These are phyloP conservation scores for Oryza punctata DNA, from an alignment of 176 grass and related monocot genomes.

Conservation along the genomic window DNA sequence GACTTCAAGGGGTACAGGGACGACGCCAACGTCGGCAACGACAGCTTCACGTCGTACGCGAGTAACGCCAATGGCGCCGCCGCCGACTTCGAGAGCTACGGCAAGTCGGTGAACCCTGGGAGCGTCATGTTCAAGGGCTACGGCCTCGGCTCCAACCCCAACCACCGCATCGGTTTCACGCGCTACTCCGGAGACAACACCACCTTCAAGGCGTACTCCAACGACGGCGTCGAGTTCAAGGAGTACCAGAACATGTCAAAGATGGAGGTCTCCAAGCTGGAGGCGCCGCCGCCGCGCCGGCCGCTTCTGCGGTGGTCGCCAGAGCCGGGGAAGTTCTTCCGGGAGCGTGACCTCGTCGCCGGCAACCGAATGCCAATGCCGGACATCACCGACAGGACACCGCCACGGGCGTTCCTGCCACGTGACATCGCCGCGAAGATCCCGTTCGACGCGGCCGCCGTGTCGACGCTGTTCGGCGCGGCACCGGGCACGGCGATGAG, in stretches of 20 bases:
- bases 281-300: background rate
- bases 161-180: slow-evolving; percentile 60
- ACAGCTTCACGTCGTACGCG: slow-evolving; percentile 58
- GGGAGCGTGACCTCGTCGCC: slow-evolving; percentile 47
- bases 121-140: slow-evolving; percentile 64
- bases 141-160: slow-evolving; percentile 56
- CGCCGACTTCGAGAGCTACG: slow-evolving; percentile 57
- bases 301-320: slow-evolving; percentile 39
- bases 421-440: slow-evolving; percentile 50
- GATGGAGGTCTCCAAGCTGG: slow-evolving; percentile 35
- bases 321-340: slow-evolving; percentile 65
- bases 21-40: slow-evolving; percentile 52
- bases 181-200: slow-evolving; percentile 55
- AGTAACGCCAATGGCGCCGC: slow-evolving; percentile 50
- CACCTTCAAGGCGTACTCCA: slow-evolving; percentile 57
- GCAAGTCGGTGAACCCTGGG: slow-evolving; percentile 48
- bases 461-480: slow-evolving; percentile 45
- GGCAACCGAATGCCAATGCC: slow-evolving; percentile 63
- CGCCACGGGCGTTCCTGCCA: slow-evolving; percentile 53
- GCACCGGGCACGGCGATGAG: slow-evolving; percentile 46
- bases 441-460: slow-evolving; percentile 39
- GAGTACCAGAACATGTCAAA: slow-evolving; percentile 63
- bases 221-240: slow-evolving; percentile 57
- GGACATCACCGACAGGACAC: slow-evolving; percentile 56
- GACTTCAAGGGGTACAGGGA: slow-evolving; percentile 60